These are phyloP conservation scores for Scutellaria galericulata DNA, from an alignment of 257 asterid genomes.

Conservation along the genomic window DNA sequence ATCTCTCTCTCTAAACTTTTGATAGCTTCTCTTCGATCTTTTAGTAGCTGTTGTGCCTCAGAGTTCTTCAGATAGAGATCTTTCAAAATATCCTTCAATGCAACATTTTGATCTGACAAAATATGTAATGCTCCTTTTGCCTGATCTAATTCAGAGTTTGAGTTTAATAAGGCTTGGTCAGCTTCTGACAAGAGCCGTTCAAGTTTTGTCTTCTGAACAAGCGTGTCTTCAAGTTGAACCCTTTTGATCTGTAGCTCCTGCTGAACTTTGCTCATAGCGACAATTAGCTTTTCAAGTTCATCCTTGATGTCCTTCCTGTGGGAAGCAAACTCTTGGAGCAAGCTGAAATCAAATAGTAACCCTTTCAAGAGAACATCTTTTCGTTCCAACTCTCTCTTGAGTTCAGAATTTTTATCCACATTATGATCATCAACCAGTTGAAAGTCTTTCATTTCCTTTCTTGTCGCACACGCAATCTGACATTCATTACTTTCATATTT, in stretches of 20 bases:
- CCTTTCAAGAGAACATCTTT: conserved; percentile 75
- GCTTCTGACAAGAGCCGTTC: conserved; percentile 61
- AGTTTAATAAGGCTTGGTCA: conserved; percentile 53
- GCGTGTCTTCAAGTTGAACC: conserved; percentile 54
- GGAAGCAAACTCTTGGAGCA: conserved; percentile 88
- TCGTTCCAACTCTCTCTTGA: conserved; percentile 64
- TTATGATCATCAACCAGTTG: conserved; percentile 42
- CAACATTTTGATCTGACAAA: conserved; percentile 66
- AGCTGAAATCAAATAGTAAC: conserved; percentile 79
- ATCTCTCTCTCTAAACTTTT: conserved; percentile 73
- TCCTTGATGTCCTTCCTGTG: conserved; percentile 69
- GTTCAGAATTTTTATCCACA: conserved; percentile 46
- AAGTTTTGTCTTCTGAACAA: conserved; percentile 54
- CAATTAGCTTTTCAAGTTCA: conserved; percentile 63
- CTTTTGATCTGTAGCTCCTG: conserved; percentile 62
- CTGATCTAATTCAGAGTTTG: conserved; percentile 60
- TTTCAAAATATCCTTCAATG: conserved; percentile 58
- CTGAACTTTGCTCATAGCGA: conserved; percentile 58
- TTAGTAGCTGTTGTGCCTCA: conserved; percentile 63
- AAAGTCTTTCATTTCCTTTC: conserved; percentile 41
- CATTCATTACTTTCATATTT: conserved; percentile 38
- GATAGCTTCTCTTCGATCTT: conserved; percentile 63
- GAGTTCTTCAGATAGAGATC: conserved; percentile 72
- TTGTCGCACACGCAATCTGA: conserved; percentile 29
- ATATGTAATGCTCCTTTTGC: conserved; percentile 50